A percentile compares a stretch with the other conserved stretches of the same genome.
Conservation (phyloP, 129 eudicot species). For the Flaveria robusta region DNA sequence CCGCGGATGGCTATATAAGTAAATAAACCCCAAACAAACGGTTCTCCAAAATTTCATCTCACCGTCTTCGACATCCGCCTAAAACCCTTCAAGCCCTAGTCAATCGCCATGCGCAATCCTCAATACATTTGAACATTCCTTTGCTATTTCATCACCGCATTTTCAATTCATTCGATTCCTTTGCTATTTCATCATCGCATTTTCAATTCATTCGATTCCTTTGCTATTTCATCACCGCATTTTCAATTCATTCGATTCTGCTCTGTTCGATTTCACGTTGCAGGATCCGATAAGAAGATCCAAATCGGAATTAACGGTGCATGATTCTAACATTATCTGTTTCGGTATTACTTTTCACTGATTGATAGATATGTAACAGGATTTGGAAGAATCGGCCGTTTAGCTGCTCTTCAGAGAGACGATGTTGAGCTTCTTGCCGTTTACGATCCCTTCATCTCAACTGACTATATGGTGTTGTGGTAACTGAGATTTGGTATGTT, state of each 20-base stretch:
- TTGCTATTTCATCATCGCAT: background rate
- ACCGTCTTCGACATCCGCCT: background rate
- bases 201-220: background rate
- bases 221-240: background rate
- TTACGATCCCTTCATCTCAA: constrained; percentile 83
- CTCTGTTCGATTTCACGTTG: too few relatives aligned
- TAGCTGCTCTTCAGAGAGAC: constrained; percentile 73
- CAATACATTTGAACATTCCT: too few relatives aligned
- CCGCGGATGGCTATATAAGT: too few relatives aligned
- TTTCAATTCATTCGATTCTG: background rate
- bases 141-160: background rate
- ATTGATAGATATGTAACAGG: too few relatives aligned
- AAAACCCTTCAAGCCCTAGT: background rate
- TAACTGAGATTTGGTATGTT: background rate
- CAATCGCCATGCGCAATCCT: constrained; percentile 29
- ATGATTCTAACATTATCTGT: background rate
- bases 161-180: background rate
- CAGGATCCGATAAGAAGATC: constrained; percentile 61
- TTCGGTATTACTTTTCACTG: background rate
- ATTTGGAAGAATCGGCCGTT: constrained; percentile 85
- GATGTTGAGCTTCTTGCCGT: constrained; percentile 91
- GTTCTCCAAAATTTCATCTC: background rate
- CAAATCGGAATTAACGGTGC: constrained; percentile 93
- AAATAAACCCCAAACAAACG: too few relatives aligned
- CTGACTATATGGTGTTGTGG: constrained; percentile 70